Evolutionary conservation across 345 rosid species (phyloP), one percentile per base, ranked within the genome.

Genomic region (Firmiana major): DNA sequence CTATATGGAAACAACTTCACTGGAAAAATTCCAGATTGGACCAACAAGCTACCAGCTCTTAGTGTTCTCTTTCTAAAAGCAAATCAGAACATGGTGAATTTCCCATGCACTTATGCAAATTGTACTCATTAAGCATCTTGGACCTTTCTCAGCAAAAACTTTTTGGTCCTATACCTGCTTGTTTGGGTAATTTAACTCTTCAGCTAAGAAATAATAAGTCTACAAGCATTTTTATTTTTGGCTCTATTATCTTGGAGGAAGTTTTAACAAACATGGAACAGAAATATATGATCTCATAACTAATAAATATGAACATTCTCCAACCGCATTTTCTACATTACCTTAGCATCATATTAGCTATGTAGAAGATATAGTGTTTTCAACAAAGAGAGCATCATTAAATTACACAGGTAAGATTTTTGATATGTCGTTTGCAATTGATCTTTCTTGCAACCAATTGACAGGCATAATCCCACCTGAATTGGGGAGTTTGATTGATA

Each of bases 361-460:
- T 17, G 26, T 3, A 13, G 26, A 65, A 11, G 54, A 46, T 24
- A 7, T 43, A 7, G 0, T 0, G 66, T 76, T 46, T 85, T 78
- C 43, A 7, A 75, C 74, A 19, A 81, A 81, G 75, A 57, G 40
- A 0, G 13, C 8, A 0, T 36, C 66, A 9, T 64, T 63, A 10
- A 28, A 49, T 5, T 83, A 80, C 55, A 1, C 3, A 1, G 84
- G 82, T 4, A 12, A 7, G 0, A 21, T 54, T 36, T 42, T 75
- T 0, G 1, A 1, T 0, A 5, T 0, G 43, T n/a, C 82, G 42
- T 71, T 75, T 0, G 87, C 79, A 42, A 59, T 82, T 1, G 85
- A 85, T 38, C 63, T 82, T 53, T 85, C 85, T 3, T 31, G 31
- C 11, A 85, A 85, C 31, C 46, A 13, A 7, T 43, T 82, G 5